phyloP scores from a whole-genome alignment of 345 rosid species.

The Gossypium mustelinum region DNA sequence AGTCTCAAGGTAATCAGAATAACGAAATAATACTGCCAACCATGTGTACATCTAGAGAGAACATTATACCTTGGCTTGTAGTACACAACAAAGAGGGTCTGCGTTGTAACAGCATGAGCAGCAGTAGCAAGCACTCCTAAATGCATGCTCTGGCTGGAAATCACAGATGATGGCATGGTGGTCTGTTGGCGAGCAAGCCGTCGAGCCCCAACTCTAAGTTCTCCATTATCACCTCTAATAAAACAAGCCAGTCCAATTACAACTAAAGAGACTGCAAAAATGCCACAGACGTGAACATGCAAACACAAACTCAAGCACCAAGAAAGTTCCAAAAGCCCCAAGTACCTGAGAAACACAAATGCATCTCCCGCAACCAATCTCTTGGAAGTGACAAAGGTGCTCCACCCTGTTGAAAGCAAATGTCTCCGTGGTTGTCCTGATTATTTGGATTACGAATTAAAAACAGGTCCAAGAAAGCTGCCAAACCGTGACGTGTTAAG shows the following conservation, averaged over 20 bases:
- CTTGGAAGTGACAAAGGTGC: conserved; percentile 68
- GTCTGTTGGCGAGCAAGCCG: conserved; percentile 49
- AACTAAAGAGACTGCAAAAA: conserved; percentile 4
- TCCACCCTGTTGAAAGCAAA: conserved; percentile 84
- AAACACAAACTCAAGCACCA: not conserved
- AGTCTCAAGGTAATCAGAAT: not conserved
- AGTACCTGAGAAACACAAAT: conserved; percentile 69
- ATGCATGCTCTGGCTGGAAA: conserved; percentile 82
- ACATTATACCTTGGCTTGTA: conserved; percentile 67
- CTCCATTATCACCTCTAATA: conserved; percentile 51
- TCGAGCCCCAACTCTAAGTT: conserved; percentile 61
- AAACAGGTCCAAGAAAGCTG: not conserved
- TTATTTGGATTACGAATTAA: not conserved
- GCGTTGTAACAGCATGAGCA: conserved; percentile 59
- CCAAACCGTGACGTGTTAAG: not conserved
- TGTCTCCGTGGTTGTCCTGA: conserved; percentile 78
- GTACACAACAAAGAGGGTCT: conserved; percentile 58
- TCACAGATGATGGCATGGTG: conserved; percentile 58
- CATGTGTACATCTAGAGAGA: not conserved
- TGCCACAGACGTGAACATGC: conserved; percentile 3
- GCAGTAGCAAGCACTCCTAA: conserved; percentile 84
- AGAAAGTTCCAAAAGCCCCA: not conserved
- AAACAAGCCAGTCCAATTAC: conserved; percentile 4
- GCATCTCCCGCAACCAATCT: conserved; percentile 75
- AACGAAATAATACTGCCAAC: not conserved